Conservation (phyloP, 352 stramenopile species). For the Phytophthora syringae region DNA sequence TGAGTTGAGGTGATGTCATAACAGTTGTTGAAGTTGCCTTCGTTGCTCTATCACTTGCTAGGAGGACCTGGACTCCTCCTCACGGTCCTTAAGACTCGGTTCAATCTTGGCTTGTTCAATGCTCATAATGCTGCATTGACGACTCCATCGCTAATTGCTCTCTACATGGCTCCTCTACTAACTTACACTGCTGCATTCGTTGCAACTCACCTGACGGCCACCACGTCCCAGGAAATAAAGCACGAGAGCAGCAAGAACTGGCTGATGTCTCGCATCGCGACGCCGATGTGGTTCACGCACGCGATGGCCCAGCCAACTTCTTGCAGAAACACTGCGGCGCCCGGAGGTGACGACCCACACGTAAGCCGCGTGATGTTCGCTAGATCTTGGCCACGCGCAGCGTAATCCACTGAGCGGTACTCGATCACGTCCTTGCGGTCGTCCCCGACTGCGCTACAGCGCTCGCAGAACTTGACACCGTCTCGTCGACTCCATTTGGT, state of each 20-base stretch:
- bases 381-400: conserved; percentile 37
- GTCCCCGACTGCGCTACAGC: conserved; percentile 41
- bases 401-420: conserved; percentile 48
- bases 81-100: no score
- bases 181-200: conserved; percentile 5
- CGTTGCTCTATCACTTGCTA: no score
- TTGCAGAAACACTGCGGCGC: conserved; percentile 54
- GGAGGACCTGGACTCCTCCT: no score
- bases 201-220: conserved; percentile 15
- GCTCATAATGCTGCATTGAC: no score
- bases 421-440: conserved; percentile 31
- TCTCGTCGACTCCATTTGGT: no score
- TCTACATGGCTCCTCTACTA: conserved; percentile 7
- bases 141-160: no score
- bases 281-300: conserved; percentile 42
- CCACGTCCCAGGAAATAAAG: conserved; percentile 40
- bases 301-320: conserved; percentile 48
- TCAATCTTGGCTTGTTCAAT: no score
- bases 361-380: conserved; percentile 26
- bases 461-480: conserved; percentile 46
- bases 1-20: no score
- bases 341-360: conserved; percentile 38
- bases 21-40: no score
- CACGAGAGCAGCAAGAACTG: conserved; percentile 42
- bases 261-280: conserved; percentile 37